These are phyloP conservation scores for Tolypocladium tundrense DNA, from an alignment of 2,329 filamentous ascomycete genomes.

Conservation along the genomic window DNA sequence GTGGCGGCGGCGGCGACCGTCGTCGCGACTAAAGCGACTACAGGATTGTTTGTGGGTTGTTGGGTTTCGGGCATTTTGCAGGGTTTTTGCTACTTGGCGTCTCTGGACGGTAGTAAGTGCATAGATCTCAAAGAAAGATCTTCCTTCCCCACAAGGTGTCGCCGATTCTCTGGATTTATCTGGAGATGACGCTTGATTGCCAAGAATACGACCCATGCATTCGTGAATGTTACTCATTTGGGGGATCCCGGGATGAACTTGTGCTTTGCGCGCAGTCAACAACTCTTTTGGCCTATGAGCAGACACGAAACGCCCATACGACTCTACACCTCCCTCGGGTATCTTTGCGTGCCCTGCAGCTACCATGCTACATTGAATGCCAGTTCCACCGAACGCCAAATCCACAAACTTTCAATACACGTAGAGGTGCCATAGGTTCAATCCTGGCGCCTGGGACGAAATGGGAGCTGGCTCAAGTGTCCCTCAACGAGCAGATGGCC, in stretches of 20 bases:
- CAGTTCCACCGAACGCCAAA: background rate
- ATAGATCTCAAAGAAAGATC: conserved; percentile 51
- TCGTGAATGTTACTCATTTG: background rate
- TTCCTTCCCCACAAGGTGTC: conserved; percentile 69
- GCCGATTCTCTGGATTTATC: conserved; percentile 57
- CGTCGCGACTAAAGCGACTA: conserved; percentile 21
- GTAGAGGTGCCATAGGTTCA: background rate
- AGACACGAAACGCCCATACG: background rate
- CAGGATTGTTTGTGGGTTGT: conserved; percentile 15
- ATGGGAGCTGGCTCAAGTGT: conserved; percentile 30
- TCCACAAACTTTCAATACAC: background rate
- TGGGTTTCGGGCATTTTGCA: conserved; percentile 34
- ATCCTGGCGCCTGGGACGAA: conserved; percentile 1
- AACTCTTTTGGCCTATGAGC: background rate
- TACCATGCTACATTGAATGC: background rate
- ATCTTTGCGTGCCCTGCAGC: background rate
- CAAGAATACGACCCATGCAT: conserved; percentile 32
- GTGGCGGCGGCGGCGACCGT: conserved; percentile 59
- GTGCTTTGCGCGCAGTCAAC: background rate
- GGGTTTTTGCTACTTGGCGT: conserved; percentile 40
- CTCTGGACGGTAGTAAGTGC: conserved; percentile 46
- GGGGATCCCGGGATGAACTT: background rate
- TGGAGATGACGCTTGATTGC: conserved; percentile 86
- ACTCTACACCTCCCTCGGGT: background rate
- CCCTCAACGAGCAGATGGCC: conserved; percentile 39